A percentile compares a stretch with the other conserved stretches of the same genome.
These are phyloP conservation scores for Ambrosia trifida DNA, from an alignment of 129 eudicot genomes.

Conservation along the genomic window DNA sequence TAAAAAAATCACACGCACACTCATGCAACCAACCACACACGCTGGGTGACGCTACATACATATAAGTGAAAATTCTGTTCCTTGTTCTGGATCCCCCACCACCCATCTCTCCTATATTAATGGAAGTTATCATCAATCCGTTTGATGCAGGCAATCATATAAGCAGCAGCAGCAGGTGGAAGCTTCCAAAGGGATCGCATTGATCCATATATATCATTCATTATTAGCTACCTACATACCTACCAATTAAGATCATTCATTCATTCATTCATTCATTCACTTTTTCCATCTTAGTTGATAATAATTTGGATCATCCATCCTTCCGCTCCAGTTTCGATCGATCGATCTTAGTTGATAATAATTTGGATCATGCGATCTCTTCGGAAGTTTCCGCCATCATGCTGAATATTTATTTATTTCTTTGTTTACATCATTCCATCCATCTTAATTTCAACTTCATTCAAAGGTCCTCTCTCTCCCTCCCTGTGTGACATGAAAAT, in stretches of 20 bases:
- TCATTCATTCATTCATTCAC: too few relatives aligned
- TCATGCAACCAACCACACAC: neutral
- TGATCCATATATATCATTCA: constrained; percentile 35
- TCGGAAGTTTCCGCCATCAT: constrained; percentile 6
- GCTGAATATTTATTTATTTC: neutral
- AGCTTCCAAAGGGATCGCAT: constrained; percentile 77
- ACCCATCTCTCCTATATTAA: neutral
- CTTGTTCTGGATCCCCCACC: neutral
- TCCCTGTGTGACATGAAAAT: neutral
- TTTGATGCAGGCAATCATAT: neutral
- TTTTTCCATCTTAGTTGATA: too few relatives aligned
- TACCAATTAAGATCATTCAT: too few relatives aligned
- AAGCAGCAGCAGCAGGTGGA: constrained; percentile 25
- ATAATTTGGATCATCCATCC: too few relatives aligned
- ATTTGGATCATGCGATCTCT: constrained; percentile 32
- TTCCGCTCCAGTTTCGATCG: neutral
- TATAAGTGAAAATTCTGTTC: neutral
- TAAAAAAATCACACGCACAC: neutral
- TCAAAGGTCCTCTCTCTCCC: neutral
- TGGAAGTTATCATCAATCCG: neutral
- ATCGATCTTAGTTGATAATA: neutral
- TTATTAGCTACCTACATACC: too few relatives aligned
- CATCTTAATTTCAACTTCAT: neutral
- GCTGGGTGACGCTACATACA: too few relatives aligned
- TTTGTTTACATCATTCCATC: neutral